phyloP scores from a whole-genome alignment of 495 filamentous ascomycete genomes.

The Penicillium salamii region DNA sequence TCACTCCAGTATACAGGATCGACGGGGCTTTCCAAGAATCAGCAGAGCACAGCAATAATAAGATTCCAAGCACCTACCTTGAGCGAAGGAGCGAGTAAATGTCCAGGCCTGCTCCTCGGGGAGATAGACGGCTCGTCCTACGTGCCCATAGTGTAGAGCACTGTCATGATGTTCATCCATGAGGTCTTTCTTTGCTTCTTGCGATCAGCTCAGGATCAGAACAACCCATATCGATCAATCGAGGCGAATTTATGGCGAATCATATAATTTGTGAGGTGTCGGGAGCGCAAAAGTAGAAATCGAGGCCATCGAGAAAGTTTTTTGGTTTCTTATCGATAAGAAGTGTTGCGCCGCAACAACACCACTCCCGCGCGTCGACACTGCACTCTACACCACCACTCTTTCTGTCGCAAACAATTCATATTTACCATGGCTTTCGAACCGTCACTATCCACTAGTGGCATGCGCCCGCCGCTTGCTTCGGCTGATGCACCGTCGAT shows the following conservation, averaged over 20 bases:
- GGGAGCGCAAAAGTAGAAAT: not conserved
- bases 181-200: conserved; percentile 43
- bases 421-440: conserved; percentile 49
- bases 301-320: conserved; percentile 7
- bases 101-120: conserved; percentile 52
- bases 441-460: conserved; percentile 69
- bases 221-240: conserved; percentile 37
- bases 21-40: conserved; percentile 12
- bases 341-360: conserved; percentile 35
- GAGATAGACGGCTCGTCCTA: conserved; percentile 57
- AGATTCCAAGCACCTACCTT: conserved; percentile 17
- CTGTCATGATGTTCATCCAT: conserved; percentile 57
- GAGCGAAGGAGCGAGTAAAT: conserved; percentile 45
- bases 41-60: too few relatives aligned
- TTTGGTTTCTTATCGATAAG: conserved; percentile 26
- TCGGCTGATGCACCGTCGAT: conserved; percentile 57
- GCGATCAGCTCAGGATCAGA: conserved; percentile 24
- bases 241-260: not conserved
- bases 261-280: not conserved
- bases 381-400: not conserved
- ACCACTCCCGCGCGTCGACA: conserved; percentile 10
- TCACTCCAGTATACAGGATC: conserved; percentile 34
- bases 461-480: conserved; percentile 65
- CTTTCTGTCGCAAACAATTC: not conserved
- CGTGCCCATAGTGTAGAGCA: conserved; percentile 65